These are phyloP conservation scores for Thinopyrum elongatum DNA, from an alignment of 176 grass and related monocot species.

Conservation along the genomic window DNA sequence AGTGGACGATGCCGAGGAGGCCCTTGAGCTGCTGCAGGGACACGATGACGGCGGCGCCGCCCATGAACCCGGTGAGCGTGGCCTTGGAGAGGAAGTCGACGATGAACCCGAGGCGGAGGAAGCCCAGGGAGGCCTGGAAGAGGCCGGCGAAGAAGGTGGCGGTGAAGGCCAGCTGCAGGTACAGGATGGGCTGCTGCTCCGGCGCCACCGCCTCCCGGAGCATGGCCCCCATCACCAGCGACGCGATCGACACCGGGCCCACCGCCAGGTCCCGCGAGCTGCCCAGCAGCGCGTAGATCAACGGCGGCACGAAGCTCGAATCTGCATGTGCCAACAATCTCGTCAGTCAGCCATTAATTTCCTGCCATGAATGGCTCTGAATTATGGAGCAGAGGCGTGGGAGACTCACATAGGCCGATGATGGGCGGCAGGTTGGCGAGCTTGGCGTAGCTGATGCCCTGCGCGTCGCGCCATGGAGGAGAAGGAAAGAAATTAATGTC, in stretches of 20 bases:
- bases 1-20: constrained; percentile 83
- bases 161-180: constrained; percentile 93
- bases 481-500: background rate
- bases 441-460: constrained; percentile 99
- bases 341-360: background rate
- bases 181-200: constrained; percentile 71
- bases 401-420: constrained; percentile 82
- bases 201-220: constrained; percentile 80
- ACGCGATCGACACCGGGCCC: constrained; percentile 94
- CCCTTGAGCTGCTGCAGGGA: constrained; percentile 98
- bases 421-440: constrained; percentile 92
- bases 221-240: constrained; percentile 98
- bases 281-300: constrained; percentile 91
- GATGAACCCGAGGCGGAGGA: constrained; percentile 88
- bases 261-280: constrained; percentile 92
- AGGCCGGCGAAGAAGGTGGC: constrained; percentile 97
- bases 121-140: constrained; percentile 85
- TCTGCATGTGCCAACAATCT: constrained; percentile 33
- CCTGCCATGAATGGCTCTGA: background rate
- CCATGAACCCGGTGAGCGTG: constrained; percentile 91
- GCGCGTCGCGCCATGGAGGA: constrained; percentile 22
- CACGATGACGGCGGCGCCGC: constrained; percentile 88
- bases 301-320: constrained; percentile 97
- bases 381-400: background rate
- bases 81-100: constrained; percentile 97